Evolutionary conservation across 768 basidiomycete genomes (phyloP).

Genomic region (Hericium coralloides): DNA sequence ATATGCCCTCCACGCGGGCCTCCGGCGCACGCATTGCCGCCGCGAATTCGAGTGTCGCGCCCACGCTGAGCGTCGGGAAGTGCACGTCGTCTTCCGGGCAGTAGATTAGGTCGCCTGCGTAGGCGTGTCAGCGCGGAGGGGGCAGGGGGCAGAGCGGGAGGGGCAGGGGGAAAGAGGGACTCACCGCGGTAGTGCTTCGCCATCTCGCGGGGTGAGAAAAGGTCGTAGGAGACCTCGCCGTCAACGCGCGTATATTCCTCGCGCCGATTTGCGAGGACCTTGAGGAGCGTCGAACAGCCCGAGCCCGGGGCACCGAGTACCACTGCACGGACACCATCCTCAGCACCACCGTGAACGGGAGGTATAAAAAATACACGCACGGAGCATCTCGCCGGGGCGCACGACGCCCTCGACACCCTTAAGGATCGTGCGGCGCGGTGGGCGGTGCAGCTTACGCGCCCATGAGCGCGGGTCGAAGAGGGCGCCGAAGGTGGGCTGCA

Average conservation of each 20-base stretch:
- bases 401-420: slow-evolving; percentile 46
- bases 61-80: slow-evolving; percentile 76
- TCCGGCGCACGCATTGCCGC: slow-evolving; percentile 61
- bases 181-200: slow-evolving; percentile 48
- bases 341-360: not conserved
- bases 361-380: slow-evolving; percentile 32
- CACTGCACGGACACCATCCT: slow-evolving; percentile 31
- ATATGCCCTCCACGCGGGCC: slow-evolving; percentile 30
- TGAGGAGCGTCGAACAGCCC: slow-evolving; percentile 80
- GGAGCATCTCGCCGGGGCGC: slow-evolving; percentile 60
- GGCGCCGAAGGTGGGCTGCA: slow-evolving; percentile 53
- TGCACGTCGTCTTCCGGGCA: slow-evolving; percentile 82
- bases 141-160: not conserved
- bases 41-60: slow-evolving; percentile 65
- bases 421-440: slow-evolving; percentile 49
- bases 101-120: slow-evolving; percentile 58
- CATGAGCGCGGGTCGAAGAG: slow-evolving; percentile 44
- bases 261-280: slow-evolving; percentile 69
- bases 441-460: slow-evolving; percentile 40
- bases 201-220: slow-evolving; percentile 59
- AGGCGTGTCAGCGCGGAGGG: not conserved
- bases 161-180: not conserved
- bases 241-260: slow-evolving; percentile 58
- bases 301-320: slow-evolving; percentile 82
- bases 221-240: slow-evolving; percentile 71